Percentiles rank a stretch among this genome's conserved stretches.
Evolutionary conservation across 1,284 basidiomycete genomes (phyloP).

Genomic region (Papiliotrema nemorosa): DNA sequence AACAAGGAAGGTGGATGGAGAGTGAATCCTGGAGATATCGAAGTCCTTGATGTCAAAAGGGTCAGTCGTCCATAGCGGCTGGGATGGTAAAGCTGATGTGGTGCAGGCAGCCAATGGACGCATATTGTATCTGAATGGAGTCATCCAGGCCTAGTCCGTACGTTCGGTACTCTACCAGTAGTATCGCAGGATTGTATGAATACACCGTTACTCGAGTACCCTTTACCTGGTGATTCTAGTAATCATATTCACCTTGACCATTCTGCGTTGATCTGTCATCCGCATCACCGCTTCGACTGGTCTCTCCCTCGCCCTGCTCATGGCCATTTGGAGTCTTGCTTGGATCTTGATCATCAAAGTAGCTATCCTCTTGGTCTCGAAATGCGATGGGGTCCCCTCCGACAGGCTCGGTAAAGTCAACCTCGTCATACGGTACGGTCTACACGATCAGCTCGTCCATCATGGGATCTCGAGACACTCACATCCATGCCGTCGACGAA

Average conservation of each 20-base stretch:
- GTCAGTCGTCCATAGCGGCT: constrained; percentile 17
- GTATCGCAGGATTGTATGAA: constrained; percentile 2
- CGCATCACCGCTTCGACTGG: neutral
- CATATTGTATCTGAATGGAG: constrained; percentile 40
- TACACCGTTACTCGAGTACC: neutral
- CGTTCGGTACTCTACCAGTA: neutral
- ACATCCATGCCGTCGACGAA: constrained; percentile 49
- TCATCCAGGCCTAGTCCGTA: constrained; percentile 17
- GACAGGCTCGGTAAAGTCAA: constrained; percentile 42
- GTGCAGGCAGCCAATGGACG: constrained; percentile 38
- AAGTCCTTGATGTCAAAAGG: constrained; percentile 34
- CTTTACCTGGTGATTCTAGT: too few relatives aligned
- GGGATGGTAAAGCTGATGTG: neutral
- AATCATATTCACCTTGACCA: constrained; percentile 47
- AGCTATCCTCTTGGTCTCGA: constrained; percentile 41
- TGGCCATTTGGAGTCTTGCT: constrained; percentile 20
- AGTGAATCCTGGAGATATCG: constrained; percentile 40
- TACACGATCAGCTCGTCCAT: constrained; percentile 9
- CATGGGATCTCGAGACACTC: constrained; percentile 12
- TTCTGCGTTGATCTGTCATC: constrained; percentile 22
- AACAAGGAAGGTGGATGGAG: constrained; percentile 19
- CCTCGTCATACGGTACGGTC: constrained; percentile 41
- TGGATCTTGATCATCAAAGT: constrained; percentile 47
- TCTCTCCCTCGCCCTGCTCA: constrained; percentile 6
- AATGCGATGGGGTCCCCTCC: constrained; percentile 33